These are phyloP conservation scores for Sanghuangporus weigelae DNA, from an alignment of 1,284 basidiomycete species.

Conservation along the genomic window DNA sequence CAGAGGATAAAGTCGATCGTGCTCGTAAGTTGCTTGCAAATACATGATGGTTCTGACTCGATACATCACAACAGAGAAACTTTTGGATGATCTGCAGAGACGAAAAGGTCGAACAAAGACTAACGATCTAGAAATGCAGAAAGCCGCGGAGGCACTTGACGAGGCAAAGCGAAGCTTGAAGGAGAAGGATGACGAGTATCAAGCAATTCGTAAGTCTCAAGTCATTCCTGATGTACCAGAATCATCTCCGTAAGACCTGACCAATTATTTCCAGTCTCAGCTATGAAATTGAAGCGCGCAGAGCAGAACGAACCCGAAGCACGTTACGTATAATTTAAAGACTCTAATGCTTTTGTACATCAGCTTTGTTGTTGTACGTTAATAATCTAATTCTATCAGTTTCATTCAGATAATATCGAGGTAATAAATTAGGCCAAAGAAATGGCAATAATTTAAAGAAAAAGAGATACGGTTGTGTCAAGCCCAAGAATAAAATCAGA, in stretches of 20 bases:
- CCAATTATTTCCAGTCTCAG: neutral
- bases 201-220: conserved; percentile 8
- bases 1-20: conserved; percentile 13
- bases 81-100: neutral
- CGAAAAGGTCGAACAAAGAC: neutral
- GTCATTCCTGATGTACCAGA: neutral
- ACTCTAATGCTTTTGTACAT: neutral
- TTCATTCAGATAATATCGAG: neutral
- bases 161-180: conserved; percentile 7
- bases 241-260: neutral
- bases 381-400: neutral
- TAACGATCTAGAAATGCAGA: conserved; percentile 4
- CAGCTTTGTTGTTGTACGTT: neutral
- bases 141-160: conserved; percentile 11
- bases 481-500: conserved; percentile 1
- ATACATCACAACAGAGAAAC: neutral
- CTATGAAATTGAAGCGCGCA: neutral
- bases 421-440: conserved; percentile 3
- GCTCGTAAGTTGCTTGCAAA: conserved; percentile 1
- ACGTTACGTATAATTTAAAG: conserved; percentile 7
- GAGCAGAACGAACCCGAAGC: neutral
- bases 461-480: no score
- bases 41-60: neutral
- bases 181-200: conserved; percentile 5
- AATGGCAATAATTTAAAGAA: neutral